phyloP scores from a whole-genome alignment of 2,329 filamentous ascomycete genomes.

The Claviceps monticola region DNA sequence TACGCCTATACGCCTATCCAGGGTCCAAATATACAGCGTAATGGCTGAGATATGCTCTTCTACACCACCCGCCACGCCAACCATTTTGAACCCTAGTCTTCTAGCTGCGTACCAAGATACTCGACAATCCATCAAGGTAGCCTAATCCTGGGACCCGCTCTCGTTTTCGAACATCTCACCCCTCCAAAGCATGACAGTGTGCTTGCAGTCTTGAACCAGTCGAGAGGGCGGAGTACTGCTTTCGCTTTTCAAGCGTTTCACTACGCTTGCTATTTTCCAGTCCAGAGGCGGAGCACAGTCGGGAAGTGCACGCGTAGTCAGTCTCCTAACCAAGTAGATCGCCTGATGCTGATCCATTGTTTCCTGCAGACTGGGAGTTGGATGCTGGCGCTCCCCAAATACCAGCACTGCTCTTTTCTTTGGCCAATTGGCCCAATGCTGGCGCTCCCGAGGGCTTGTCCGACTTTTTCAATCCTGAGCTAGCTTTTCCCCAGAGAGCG shows the following conservation, averaged over 20 bases:
- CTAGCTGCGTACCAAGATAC: background rate
- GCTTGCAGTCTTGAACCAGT: too few relatives aligned
- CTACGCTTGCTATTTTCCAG: background rate
- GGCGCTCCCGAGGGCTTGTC: slow-evolving; percentile 48
- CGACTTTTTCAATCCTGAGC: slow-evolving; percentile 61
- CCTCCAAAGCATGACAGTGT: too few relatives aligned
- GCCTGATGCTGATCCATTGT: slow-evolving; percentile 27
- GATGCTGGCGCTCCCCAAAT: slow-evolving; percentile 71
- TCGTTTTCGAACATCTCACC: too few relatives aligned
- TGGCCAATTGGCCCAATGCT: slow-evolving; percentile 87
- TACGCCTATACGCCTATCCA: slow-evolving; percentile 30
- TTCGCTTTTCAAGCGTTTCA: background rate
- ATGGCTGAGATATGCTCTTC: slow-evolving; percentile 2
- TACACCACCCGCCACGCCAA: background rate
- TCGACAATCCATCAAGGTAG: too few relatives aligned
- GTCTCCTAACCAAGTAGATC: slow-evolving; percentile 32
- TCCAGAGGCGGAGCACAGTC: background rate
- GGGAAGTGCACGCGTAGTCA: background rate
- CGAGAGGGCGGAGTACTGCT: too few relatives aligned
- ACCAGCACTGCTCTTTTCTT: slow-evolving; percentile 88
- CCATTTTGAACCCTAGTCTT: background rate
- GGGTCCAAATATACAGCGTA: slow-evolving; percentile 19
- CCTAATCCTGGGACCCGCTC: too few relatives aligned
- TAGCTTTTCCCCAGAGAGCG: slow-evolving; percentile 67
- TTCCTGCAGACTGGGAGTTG: slow-evolving; percentile 16